Evolutionary conservation across 2,329 filamentous ascomycete genomes (phyloP).

Genomic region (Tolypocladium cylindrosporum): DNA sequence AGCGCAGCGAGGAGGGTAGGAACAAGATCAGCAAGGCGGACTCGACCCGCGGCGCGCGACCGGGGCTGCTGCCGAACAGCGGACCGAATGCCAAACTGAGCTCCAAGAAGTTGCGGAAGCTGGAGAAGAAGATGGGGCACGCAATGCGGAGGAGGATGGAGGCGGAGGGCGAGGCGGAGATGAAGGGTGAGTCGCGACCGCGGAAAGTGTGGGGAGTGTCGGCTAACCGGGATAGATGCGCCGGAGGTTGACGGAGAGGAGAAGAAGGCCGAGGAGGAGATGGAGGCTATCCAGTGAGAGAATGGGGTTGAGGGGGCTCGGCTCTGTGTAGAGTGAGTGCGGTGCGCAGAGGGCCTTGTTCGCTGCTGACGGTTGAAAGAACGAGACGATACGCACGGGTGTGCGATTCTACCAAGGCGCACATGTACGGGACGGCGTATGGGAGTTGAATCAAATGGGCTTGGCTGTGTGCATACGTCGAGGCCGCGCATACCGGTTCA

Average conservation of each 20-base stretch:
- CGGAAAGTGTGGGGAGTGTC: background rate
- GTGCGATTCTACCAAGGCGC: background rate
- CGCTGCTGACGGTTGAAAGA: background rate
- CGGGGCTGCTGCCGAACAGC: conserved; percentile 44
- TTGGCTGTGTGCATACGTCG: background rate
- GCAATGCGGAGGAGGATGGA: conserved; percentile 43
- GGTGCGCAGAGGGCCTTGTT: background rate
- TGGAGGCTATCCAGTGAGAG: conserved; percentile 10
- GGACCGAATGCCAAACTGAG: conserved; percentile 41
- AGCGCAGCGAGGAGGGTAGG: conserved; percentile 27
- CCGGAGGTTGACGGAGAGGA: conserved; percentile 1
- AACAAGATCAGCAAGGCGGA: conserved; percentile 32
- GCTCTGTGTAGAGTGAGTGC: background rate
- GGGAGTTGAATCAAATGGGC: background rate
- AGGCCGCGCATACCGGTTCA: background rate
- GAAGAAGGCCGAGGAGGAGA: conserved; percentile 8
- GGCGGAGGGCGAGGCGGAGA: conserved; percentile 37
- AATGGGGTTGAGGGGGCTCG: background rate
- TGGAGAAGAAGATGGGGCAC: conserved; percentile 42
- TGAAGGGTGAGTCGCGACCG: conserved; percentile 29
- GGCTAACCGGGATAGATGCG: conserved; percentile 9
- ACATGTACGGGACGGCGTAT: background rate
- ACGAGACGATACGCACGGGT: background rate
- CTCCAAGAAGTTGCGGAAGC: conserved; percentile 45
- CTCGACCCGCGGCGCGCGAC: conserved; percentile 36